These are phyloP conservation scores for Dothistroma pini DNA, from an alignment of 2,329 filamentous ascomycete species.

Conservation along the genomic window DNA sequence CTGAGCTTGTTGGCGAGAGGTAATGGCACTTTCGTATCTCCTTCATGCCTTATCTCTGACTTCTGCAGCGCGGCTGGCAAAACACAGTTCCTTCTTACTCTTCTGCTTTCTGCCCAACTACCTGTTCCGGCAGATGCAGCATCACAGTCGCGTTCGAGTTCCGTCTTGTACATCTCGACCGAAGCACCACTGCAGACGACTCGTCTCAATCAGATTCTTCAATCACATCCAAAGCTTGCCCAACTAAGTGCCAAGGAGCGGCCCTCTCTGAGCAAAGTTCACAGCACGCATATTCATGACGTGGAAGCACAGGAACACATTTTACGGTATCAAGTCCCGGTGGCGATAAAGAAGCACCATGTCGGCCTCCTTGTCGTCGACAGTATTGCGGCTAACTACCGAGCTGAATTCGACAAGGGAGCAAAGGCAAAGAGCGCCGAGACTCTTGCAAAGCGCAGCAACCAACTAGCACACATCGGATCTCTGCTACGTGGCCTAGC, in stretches of 20 bases:
- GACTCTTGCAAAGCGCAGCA: conserved; percentile 72
- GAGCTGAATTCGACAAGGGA: conserved; percentile 72
- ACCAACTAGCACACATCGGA: conserved; percentile 73
- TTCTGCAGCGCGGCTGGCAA: conserved; percentile 73
- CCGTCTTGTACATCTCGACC: conserved; percentile 91
- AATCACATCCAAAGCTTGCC: conserved; percentile 59
- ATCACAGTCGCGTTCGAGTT: conserved; percentile 53
- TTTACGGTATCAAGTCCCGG: conserved; percentile 84
- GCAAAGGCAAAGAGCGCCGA: conserved; percentile 31
- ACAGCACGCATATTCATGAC: conserved; percentile 80
- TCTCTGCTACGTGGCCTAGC: conserved; percentile 73
- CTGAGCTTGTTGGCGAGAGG: conserved; percentile 91
- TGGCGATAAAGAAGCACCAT: conserved; percentile 70
- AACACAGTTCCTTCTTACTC: conserved; percentile 83
- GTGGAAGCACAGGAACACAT: conserved; percentile 96
- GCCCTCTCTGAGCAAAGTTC: conserved; percentile 71
- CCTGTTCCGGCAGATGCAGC: conserved; percentile 52
- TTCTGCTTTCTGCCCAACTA: conserved; percentile 82
- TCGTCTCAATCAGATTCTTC: conserved; percentile 75
- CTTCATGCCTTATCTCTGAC: conserved; percentile 3
- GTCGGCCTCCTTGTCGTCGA: conserved; percentile 83
- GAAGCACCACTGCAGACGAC: conserved; percentile 80
- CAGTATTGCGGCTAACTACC: conserved; percentile 92
- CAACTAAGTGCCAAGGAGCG: conserved; percentile 38
- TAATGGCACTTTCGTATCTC: conserved; percentile 29